Percentiles rank a stretch among this genome's conserved stretches.
These are phyloP conservation scores for Eimeria tenella DNA, from an alignment of 169 alveolate genomes.

Conservation along the genomic window DNA sequence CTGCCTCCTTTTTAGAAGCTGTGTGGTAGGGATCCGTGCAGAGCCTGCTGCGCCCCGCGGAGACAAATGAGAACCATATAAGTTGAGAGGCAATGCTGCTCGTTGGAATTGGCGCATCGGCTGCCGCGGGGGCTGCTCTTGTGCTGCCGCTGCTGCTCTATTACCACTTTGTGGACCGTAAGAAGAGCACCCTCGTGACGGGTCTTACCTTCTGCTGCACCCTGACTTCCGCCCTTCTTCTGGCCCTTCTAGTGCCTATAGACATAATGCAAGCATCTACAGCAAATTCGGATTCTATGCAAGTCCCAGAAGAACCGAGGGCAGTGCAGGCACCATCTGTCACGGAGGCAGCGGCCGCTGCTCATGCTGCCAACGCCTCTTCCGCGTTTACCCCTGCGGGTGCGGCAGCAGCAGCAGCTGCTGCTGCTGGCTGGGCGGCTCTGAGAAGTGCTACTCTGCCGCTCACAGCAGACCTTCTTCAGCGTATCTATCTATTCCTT, in stretches of 20 bases:
- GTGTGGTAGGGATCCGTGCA: not conserved
- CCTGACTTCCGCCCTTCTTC: conserved; percentile 21
- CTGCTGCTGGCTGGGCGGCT: conserved; percentile 67
- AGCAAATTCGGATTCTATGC: not conserved
- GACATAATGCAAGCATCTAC: conserved; percentile 63
- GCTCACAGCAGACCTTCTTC: conserved; percentile 53
- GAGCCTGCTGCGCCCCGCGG: no score
- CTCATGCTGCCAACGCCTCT: not conserved
- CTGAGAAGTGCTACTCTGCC: conserved; percentile 32
- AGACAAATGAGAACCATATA: not conserved
- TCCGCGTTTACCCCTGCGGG: conserved; percentile 35
- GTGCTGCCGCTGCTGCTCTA: conserved; percentile 59
- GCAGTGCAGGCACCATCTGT: conserved; percentile 1
- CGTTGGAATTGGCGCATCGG: conserved; percentile 54
- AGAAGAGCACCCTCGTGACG: conserved; percentile 33
- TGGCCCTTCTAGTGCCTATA: conserved; percentile 61
- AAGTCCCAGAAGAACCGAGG: not conserved
- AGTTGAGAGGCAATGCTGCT: conserved; percentile 16
- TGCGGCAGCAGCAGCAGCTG: conserved; percentile 70
- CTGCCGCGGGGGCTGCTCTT: conserved; percentile 51
- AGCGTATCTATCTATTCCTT: conserved; percentile 18
- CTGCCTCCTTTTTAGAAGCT: not conserved
- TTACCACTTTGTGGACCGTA: conserved; percentile 61
- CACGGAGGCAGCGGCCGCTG: conserved; percentile 56
- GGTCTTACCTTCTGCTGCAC: conserved; percentile 50